phyloP scores from a whole-genome alignment of 768 basidiomycete species.

The Omphalotus guepiniiformis region DNA sequence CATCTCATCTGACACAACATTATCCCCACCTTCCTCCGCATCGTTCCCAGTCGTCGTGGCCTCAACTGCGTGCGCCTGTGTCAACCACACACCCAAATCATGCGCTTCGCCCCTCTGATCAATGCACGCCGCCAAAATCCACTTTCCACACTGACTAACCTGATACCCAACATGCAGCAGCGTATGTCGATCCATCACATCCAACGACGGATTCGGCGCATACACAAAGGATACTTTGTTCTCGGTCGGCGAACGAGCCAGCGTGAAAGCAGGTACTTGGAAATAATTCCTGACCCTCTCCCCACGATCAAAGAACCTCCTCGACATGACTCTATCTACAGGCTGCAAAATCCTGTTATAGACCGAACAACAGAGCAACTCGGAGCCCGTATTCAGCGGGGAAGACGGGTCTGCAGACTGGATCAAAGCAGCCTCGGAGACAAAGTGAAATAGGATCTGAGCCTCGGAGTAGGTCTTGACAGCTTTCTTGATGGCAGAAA shows the following conservation, averaged over 20 bases:
- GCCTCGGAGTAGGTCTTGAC: conserved; percentile 40
- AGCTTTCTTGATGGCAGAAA: conserved; percentile 58
- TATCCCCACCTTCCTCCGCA: conserved; percentile 23
- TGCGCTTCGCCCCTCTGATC: conserved; percentile 79
- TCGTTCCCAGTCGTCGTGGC: conserved; percentile 21
- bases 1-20: conserved; percentile 35
- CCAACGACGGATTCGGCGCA: conserved; percentile 34
- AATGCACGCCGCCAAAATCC: conserved; percentile 70
- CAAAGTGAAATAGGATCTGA: conserved; percentile 65
- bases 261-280: conserved; percentile 60
- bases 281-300: conserved; percentile 46
- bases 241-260: conserved; percentile 43
- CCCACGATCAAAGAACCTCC: conserved; percentile 38
- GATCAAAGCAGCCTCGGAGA: conserved; percentile 61
- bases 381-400: conserved; percentile 37
- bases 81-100: conserved; percentile 63
- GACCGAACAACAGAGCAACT: conserved; percentile 53
- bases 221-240: conserved; percentile 35
- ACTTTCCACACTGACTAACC: conserved; percentile 62
- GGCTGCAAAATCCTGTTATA: conserved; percentile 68
- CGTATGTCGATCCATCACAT: conserved; percentile 53
- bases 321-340: conserved; percentile 58
- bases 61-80: conserved; percentile 34
- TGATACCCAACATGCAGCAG: conserved; percentile 77
- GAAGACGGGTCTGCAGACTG: conserved; percentile 43